Evolutionary conservation across 768 basidiomycete genomes (phyloP).

Genomic region (Pulveroboletus ravenelii): DNA sequence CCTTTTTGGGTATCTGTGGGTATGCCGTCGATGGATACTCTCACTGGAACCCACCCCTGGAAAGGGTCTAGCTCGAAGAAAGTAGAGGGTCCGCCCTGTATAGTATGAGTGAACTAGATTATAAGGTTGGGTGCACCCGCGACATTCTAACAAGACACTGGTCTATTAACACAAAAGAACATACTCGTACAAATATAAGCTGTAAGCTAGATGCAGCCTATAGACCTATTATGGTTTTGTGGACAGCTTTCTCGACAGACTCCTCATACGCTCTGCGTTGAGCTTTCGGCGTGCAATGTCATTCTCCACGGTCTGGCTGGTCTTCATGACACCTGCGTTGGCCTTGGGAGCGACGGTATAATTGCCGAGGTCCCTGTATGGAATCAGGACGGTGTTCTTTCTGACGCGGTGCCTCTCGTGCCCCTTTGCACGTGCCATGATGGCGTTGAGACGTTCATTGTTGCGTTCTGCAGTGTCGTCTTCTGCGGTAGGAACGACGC

Average conservation of each 20-base stretch:
- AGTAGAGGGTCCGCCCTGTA: too few relatives aligned
- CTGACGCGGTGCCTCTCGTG: constrained; percentile 64
- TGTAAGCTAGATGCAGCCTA: background rate
- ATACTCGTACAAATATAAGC: constrained; percentile 5
- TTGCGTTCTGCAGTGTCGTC: constrained; percentile 34
- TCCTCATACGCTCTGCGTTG: constrained; percentile 69
- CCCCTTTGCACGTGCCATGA: constrained; percentile 62
- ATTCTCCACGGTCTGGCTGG: constrained; percentile 59
- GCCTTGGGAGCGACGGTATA: constrained; percentile 75
- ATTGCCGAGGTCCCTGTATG: constrained; percentile 66
- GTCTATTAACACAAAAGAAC: background rate
- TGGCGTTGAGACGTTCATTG: constrained; percentile 60
- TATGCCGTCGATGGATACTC: too few relatives aligned
- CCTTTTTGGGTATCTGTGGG: too few relatives aligned
- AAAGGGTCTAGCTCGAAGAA: too few relatives aligned
- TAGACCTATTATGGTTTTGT: constrained; percentile 18
- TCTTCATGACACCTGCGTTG: constrained; percentile 48
- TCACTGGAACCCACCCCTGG: too few relatives aligned
- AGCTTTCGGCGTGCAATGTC: constrained; percentile 71
- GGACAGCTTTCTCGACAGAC: constrained; percentile 49
- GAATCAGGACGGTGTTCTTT: constrained; percentile 82
- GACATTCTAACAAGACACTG: background rate
- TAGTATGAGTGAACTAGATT: too few relatives aligned
- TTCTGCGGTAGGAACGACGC: constrained; percentile 58
- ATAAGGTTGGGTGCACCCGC: too few relatives aligned